Evolutionary conservation across 2,329 filamentous ascomycete species (phyloP), one percentile per base, ranked within the genome.

Genomic region (Hymenotorrendiella dingleyae): DNA sequence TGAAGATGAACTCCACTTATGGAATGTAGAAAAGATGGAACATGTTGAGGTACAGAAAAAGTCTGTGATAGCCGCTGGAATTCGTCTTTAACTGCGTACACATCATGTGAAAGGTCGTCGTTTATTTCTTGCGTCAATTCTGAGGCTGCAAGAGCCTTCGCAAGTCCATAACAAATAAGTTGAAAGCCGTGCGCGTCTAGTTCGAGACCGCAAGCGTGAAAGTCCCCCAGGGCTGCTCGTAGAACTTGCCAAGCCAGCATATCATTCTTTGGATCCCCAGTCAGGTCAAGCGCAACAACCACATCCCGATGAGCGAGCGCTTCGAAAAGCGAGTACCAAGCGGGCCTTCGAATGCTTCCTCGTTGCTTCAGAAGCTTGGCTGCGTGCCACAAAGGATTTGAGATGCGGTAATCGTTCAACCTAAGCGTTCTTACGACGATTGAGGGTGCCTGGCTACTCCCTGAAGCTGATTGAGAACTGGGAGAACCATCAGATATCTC

Each of bases 1-100:
- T 84, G 76, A 1, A 78, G 56, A 27, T 71, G 62, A 16, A 62
- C 62, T 6, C 73, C 70, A 8, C 61, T 60, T 9, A 80, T 64
- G 10, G 66, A 59, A 27, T 67, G 62, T 6, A 71, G 62, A 2
- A 73, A 59, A 6, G 45, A 39, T 37, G 62, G 46, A 3, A 64
- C 46, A 11, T 39, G 27, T 14, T 44, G 39, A 20, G n/a, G n/a
- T n/a, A n/a, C n/a, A n/a, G n/a, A n/a, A n/a, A n/a, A n/a, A n/a
- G n/a, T n/a, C n/a, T n/a, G n/a, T n/a, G n/a, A n/a, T 2, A 65
- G 42, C 28, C 49, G 50, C 10, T 52, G 57, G 16, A 64, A 58
- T 42, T 62, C 55, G 8, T 32, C 35, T 29, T 60, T 61, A 4
- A 66, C 54, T 8, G 53, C 45, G 23, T 56, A 37, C 21, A 63